Percentiles rank a stretch among this genome's conserved stretches.
These are phyloP conservation scores for Telopea speciosissima DNA, from an alignment of 177 flowering plant species.

Conservation along the genomic window DNA sequence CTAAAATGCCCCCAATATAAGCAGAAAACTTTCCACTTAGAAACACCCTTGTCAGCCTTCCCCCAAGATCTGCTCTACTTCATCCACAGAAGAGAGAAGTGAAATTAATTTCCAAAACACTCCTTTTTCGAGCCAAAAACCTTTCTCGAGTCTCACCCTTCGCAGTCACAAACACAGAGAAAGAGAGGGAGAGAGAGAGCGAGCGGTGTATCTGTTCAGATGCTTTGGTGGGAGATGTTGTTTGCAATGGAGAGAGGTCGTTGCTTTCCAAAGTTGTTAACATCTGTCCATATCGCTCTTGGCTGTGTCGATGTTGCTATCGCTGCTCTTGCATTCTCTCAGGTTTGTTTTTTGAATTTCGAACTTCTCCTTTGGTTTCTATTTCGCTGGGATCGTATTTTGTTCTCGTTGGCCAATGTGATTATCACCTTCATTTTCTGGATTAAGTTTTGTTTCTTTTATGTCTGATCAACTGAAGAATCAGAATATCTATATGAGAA, in stretches of 20 bases:
- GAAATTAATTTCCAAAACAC: background rate
- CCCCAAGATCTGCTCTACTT: background rate
- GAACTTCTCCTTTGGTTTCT: background rate
- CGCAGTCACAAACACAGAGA: background rate
- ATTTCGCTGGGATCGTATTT: background rate
- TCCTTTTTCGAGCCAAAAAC: background rate
- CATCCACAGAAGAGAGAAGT: background rate
- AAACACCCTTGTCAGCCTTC: background rate
- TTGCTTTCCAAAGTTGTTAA: conserved; percentile 33
- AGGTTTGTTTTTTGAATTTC: conserved; percentile 27
- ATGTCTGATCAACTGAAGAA: background rate
- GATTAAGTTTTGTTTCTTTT: background rate
- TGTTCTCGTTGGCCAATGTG: background rate
- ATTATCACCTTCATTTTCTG: background rate
- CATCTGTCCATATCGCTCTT: conserved; percentile 41
- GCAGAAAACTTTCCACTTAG: background rate
- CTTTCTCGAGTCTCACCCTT: background rate
- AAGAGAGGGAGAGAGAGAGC: background rate
- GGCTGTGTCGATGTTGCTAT: conserved; percentile 48
- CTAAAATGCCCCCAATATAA: too few relatives aligned
- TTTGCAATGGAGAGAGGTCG: conserved; percentile 22
- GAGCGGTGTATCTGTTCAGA: conserved; percentile 3
- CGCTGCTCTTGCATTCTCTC: conserved; percentile 47
- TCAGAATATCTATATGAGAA: background rate
- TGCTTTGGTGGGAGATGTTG: conserved; percentile 3